Base-by-base conservation (phyloP, 495 filamentous ascomycete species). In the Paragyromitra xinjiangensis region DNA sequence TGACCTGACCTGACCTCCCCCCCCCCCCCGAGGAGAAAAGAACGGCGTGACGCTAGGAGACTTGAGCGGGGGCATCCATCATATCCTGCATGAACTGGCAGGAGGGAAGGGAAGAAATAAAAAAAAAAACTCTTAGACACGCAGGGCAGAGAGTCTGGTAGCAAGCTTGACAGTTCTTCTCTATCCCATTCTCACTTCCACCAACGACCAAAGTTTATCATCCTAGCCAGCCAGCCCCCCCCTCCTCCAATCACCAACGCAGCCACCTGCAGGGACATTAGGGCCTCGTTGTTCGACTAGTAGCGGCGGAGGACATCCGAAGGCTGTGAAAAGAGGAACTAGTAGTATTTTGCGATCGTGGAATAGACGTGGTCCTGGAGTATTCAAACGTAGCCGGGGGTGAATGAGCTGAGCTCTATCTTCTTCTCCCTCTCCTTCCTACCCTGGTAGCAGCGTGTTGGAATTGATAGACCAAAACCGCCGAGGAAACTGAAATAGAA, bases 231-330 rank as follows among this genome's bases (percentile, higher is more conserved):
- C 63, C 68, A 65, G 48, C 24, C 55, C 44, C 39, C 39, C 58
- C 53, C n/a, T 19, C 64, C 64, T 6, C 26, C 16, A 53, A 61
- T 53, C 42, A 45, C 71, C 34, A 76, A 72, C 51, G 37, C 69
- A 76, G 68, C 59, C 26, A 55, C 45, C 34, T 76, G 68, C 73
- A 76, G 68, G 39, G 56, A 37, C 51, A 44, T 26, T 40, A 37
- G 24, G 26, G 59, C 55, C 67, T 73, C 5, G 67, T n/a, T 39
- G 62, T 50, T 76, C 67, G 58, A 68, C 69, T 22, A 76, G 48
- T 42, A 63, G 58, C 68, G 59, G 59, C 53, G 55, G 26, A 53
- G n/a, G 42, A 9, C 22, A 64, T 40, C 68, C 70, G 68, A 66
- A 19, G 26, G 34, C 22, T 29, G 62, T 56, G 39, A 65, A 29